A percentile compares a stretch with the other conserved stretches of the same genome.
Conservation (phyloP, 352 stramenopile species). For the Globisporangium megalacanthum region DNA sequence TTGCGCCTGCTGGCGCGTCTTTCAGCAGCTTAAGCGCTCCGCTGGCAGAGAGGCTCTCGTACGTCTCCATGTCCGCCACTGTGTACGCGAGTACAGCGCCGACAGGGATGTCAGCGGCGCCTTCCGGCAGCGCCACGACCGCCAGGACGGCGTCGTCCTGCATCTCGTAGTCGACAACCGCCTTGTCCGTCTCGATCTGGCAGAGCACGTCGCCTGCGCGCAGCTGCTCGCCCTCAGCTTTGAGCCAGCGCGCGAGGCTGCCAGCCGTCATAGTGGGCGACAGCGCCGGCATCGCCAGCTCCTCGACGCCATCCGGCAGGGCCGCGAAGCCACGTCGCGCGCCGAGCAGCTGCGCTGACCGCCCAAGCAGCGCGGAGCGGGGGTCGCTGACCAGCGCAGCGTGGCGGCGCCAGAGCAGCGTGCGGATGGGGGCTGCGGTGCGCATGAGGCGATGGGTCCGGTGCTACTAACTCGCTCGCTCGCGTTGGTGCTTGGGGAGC, state of each 20-base stretch:
- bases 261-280: constrained; percentile 97
- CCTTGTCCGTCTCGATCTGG: constrained; percentile 99
- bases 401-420: constrained; percentile 13
- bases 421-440: constrained; percentile 8
- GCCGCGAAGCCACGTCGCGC: constrained; percentile 34
- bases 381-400: constrained; percentile 11
- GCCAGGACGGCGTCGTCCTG: constrained; percentile 96
- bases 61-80: constrained; percentile 88
- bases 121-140: constrained; percentile 90
- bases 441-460: constrained; percentile 8
- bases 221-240: constrained; percentile 89
- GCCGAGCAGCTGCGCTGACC: constrained; percentile 12
- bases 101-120: constrained; percentile 87
- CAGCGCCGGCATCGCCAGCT: constrained; percentile 92
- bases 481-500: not conserved
- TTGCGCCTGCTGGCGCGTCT: constrained; percentile 8
- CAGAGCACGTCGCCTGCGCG: constrained; percentile 91
- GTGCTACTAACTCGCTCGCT: constrained; percentile 9
- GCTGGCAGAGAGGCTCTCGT: constrained; percentile 50
- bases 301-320: constrained; percentile 65
- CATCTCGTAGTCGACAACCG: constrained; percentile 97
- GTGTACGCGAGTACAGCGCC: constrained; percentile 93
- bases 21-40: constrained; percentile 47
- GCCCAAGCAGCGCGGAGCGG: constrained; percentile 9
- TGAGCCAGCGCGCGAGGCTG: constrained; percentile 93